Evolutionary conservation across 352 stramenopile genomes (phyloP), one percentile per base, ranked within the genome.

Genomic region (Pythium sukuiense): DNA sequence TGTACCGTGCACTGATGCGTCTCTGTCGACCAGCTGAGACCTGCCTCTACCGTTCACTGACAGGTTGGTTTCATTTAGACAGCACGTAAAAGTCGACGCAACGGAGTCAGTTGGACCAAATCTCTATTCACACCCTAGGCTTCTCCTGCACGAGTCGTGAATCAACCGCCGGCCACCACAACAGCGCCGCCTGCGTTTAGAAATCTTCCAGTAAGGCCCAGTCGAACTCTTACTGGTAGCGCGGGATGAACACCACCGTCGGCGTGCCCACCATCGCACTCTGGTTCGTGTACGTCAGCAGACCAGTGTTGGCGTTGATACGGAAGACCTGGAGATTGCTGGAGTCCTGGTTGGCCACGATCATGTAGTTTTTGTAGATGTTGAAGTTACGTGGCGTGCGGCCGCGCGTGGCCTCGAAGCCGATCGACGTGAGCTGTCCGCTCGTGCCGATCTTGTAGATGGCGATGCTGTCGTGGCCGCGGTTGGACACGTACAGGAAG

Each of bases 401-500:
- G 48, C 82, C 82, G 26, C 76, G 72, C 26, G 78, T 77, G 32
- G 69, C 63, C 55, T 83, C 77, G 62, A 71, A 74, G 20, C 70
- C 77, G 27, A 85, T 27, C 0, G 64, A 59, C 49, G 53, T 76
- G 12, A 88, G 64, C 39, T 71, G 78, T 18, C 72, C 74, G 33
- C 70, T 48, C 26, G 65, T 35, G 18, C 70, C 64, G 60, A 90
- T 71, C 45, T 69, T 49, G 62, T 85, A 90, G 8, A 86, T 84
- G 13, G 80, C 74, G 55, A 88, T 87, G 45, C 75, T 85, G 68
- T 90, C 61, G 59, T 90, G 80, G 30, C 74, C 76, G 37, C 82
- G 82, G 71, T 88, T 90, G 30, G 81, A 88, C 39, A 76, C 71
- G 77, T 87, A 90, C 27, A 90, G 53, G 59, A 87, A 90, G 37